A percentile compares a stretch with the other conserved stretches of the same genome.
Evolutionary conservation across 495 filamentous ascomycete species (phyloP).

Genomic region (Friedmanniomyces simplex): DNA sequence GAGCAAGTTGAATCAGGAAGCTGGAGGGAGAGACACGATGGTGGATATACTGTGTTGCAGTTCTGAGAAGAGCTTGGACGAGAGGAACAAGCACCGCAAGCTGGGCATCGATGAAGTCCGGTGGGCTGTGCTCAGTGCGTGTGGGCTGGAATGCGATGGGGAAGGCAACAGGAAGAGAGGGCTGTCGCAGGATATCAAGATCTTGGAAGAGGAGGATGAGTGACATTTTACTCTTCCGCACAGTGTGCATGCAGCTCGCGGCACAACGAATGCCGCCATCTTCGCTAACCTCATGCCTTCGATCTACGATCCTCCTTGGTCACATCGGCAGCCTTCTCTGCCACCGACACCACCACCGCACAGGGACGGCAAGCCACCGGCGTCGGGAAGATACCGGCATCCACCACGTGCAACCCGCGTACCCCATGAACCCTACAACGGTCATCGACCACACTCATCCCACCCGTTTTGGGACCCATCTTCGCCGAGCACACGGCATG

Average conservation of each 20-base stretch:
- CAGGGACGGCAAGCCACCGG: constrained; percentile 56
- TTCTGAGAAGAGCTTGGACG: constrained; percentile 19
- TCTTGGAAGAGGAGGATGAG: constrained; percentile 12
- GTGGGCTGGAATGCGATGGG: constrained; percentile 25
- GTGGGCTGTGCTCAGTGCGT: constrained; percentile 28
- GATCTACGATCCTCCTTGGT: constrained; percentile 43
- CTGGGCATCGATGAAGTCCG: constrained; percentile 28
- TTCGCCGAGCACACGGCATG: constrained; percentile 1
- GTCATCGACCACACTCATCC: constrained; percentile 37
- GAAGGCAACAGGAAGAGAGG: constrained; percentile 7
- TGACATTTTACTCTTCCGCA: background rate
- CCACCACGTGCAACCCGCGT: constrained; percentile 38
- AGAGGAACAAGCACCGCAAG: constrained; percentile 13
- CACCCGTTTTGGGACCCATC: constrained; percentile 1
- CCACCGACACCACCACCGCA: constrained; percentile 46
- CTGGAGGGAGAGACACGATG: constrained; percentile 5
- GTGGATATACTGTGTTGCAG: constrained; percentile 25
- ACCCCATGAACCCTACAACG: constrained; percentile 39
- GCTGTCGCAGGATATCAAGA: constrained; percentile 4
- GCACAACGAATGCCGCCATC: too few species aligned
- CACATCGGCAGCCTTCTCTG: constrained; percentile 51
- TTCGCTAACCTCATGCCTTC: background rate
- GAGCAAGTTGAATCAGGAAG: constrained; percentile 15
- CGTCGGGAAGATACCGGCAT: constrained; percentile 34
- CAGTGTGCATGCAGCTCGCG: background rate